Evolutionary conservation across 1,139 yeast species (phyloP).

Genomic region (Saccharomyces hybrid): DNA sequence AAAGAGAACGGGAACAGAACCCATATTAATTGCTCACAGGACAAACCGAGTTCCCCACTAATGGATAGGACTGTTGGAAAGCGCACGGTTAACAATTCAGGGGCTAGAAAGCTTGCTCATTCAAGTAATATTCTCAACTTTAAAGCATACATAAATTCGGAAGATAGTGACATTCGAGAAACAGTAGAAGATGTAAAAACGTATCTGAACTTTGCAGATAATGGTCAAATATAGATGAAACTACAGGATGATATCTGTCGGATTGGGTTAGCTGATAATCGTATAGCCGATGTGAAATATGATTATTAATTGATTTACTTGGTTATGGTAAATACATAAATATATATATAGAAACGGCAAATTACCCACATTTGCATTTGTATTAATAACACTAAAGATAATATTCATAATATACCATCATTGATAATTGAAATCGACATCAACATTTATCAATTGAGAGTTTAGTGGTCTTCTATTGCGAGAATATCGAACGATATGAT

Average conservation of each 20-base stretch:
- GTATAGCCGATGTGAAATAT: neutral
- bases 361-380: neutral
- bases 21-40: neutral
- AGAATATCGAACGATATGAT: neutral
- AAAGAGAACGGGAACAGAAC: slow-evolving; percentile 2
- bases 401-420: neutral
- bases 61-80: slow-evolving; percentile 3
- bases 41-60: neutral
- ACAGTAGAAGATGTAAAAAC: slow-evolving; percentile 17
- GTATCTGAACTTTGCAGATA: slow-evolving; percentile 16
- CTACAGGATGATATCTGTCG: neutral
- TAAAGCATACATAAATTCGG: slow-evolving; percentile 4
- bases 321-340: neutral
- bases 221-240: slow-evolving; percentile 1
- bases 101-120: neutral
- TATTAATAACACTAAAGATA: neutral
- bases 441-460: neutral
- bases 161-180: slow-evolving; percentile 2
- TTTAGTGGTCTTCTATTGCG: neutral
- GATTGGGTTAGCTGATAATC: neutral
- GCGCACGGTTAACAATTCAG: slow-evolving; percentile 6
- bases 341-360: neutral
- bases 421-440: neutral
- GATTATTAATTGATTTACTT: neutral
- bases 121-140: slow-evolving; percentile 4